Evolutionary conservation across 352 stramenopile species (phyloP).

Genomic region (Elongisporangium anandrum): DNA sequence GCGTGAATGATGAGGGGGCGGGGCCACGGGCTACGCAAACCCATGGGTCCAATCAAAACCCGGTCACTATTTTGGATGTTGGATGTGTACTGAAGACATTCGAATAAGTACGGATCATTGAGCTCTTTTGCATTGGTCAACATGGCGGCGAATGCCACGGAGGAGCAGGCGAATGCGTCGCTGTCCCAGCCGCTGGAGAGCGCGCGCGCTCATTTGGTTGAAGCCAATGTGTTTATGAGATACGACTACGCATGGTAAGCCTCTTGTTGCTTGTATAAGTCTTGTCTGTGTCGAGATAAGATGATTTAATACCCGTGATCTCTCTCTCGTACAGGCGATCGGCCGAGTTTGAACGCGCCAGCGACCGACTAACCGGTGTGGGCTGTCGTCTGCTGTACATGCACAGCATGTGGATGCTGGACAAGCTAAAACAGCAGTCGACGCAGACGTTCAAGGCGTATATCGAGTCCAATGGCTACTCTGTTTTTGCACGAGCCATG

Average conservation of each 20-base stretch:
- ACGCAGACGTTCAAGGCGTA: constrained; percentile 23
- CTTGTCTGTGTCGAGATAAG: constrained; percentile 2
- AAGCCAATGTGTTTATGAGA: constrained; percentile 64
- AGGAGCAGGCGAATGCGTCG: not conserved
- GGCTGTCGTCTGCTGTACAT: constrained; percentile 73
- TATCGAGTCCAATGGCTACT: constrained; percentile 53
- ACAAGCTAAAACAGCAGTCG: not conserved
- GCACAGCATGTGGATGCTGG: constrained; percentile 33
- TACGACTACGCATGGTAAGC: constrained; percentile 82
- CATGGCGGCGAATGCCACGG: not conserved
- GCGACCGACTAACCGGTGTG: constrained; percentile 51
- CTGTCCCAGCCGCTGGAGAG: not conserved
- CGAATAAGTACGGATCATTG: not conserved
- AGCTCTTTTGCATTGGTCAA: not conserved
- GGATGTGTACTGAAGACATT: not conserved
- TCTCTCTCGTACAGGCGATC: no score
- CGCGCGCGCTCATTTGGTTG: constrained; percentile 39
- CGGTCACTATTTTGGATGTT: not conserved
- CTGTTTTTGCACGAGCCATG: constrained; percentile 35
- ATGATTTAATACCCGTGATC: no score
- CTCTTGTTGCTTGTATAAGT: constrained; percentile 1
- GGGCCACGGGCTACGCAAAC: not conserved
- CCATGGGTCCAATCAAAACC: not conserved
- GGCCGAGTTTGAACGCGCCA: constrained; percentile 43
- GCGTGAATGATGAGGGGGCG: not conserved